Conservation (phyloP, 169 alveolate genomes). For the Plasmodium ovale region DNA sequence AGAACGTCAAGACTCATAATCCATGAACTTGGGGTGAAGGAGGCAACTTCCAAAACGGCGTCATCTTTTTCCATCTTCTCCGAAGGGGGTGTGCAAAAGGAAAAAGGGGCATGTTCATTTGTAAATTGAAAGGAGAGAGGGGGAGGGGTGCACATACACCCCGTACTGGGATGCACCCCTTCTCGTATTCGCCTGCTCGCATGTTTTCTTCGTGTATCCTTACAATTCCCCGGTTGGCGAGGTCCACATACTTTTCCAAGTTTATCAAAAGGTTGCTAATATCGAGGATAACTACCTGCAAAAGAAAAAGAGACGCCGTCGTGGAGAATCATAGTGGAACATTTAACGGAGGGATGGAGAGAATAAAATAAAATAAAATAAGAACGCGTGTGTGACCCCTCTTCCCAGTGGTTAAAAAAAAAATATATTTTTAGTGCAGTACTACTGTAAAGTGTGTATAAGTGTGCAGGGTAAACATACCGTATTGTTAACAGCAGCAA, state of each 20-base stretch:
- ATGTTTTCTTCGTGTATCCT: too few species aligned
- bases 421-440: too few species aligned
- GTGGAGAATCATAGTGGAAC: too few species aligned
- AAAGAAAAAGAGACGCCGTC: too few species aligned
- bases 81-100: neutral
- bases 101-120: neutral
- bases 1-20: slow-evolving; percentile 69
- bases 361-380: neutral
- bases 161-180: too few species aligned
- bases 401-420: too few species aligned
- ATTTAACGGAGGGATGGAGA: neutral
- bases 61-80: slow-evolving; percentile 31
- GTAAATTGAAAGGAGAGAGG: neutral
- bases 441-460: too few species aligned
- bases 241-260: slow-evolving; percentile 12
- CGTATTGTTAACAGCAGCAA: slow-evolving; percentile 54
- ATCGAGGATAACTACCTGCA: slow-evolving; percentile 45
- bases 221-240: slow-evolving; percentile 9
- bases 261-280: slow-evolving; percentile 35
- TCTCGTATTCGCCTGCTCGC: too few species aligned
- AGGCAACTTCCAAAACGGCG: slow-evolving; percentile 42
- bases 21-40: slow-evolving; percentile 76
- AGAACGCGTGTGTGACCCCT: neutral
- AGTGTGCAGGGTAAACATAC: slow-evolving; percentile 8
- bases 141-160: neutral